Evolutionary conservation across 1,284 basidiomycete genomes (phyloP).

Genomic region (Trametes pubescens): DNA sequence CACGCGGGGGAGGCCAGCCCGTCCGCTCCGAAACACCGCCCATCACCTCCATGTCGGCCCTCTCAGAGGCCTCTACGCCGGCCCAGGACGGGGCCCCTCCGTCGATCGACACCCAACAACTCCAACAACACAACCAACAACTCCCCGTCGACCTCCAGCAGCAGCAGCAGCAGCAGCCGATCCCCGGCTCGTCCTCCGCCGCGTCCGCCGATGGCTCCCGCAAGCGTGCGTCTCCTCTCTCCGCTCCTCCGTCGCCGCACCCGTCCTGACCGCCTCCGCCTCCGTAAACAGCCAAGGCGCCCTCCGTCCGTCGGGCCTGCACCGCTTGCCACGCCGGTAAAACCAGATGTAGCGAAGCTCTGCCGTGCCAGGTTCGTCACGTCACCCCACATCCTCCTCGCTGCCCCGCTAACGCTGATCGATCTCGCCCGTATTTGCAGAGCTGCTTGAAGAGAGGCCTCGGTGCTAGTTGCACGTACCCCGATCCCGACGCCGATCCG

Average conservation of each 20-base stretch:
- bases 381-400: conserved; percentile 15
- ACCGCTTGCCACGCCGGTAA: conserved; percentile 83
- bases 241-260: conserved; percentile 22
- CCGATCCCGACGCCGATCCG: conserved; percentile 71
- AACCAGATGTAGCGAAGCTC: conserved; percentile 78
- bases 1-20: conserved; percentile 58
- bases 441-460: conserved; percentile 81
- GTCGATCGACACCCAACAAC: conserved; percentile 63
- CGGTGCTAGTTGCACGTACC: conserved; percentile 72
- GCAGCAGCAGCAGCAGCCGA: conserved; percentile 39
- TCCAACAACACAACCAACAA: conserved; percentile 60
- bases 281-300: conserved; percentile 65
- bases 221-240: conserved; percentile 51
- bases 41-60: conserved; percentile 74
- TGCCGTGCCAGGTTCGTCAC: conserved; percentile 74
- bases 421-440: conserved; percentile 45
- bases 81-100: conserved; percentile 65
- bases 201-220: conserved; percentile 47
- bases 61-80: conserved; percentile 66
- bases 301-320: conserved; percentile 78
- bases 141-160: conserved; percentile 51
- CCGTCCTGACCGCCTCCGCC: conserved; percentile 33
- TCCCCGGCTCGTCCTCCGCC: conserved; percentile 35
- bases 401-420: conserved; percentile 4
- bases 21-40: conserved; percentile 62